A percentile compares a stretch with the other conserved stretches of the same genome.
These are phyloP conservation scores for Aureobasidium sp. DNA, from an alignment of 2,329 filamentous ascomycete genomes.

Conservation along the genomic window DNA sequence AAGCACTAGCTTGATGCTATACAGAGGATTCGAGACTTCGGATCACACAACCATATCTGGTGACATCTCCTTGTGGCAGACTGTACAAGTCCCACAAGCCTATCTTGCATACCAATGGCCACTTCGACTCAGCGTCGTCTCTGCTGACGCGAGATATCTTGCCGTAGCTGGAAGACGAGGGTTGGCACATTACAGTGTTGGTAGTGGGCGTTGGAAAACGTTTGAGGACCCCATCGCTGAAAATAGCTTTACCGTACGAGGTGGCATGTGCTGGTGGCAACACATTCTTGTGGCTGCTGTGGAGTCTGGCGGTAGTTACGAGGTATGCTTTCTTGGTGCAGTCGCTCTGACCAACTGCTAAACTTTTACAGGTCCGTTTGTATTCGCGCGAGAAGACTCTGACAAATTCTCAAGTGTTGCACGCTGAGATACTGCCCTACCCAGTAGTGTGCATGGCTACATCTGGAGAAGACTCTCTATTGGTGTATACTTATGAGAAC, in stretches of 20 bases:
- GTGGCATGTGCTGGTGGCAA: constrained; percentile 98
- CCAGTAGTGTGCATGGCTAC: constrained; percentile 85
- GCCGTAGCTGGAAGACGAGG: constrained; percentile 92
- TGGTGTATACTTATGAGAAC: constrained; percentile 97
- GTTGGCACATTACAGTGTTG: constrained; percentile 89
- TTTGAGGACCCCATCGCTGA: constrained; percentile 76
- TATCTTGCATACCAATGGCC: constrained; percentile 94
- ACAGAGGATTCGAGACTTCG: constrained; percentile 84
- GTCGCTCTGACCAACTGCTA: background rate
- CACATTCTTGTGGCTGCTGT: constrained; percentile 89
- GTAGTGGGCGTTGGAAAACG: constrained; percentile 90
- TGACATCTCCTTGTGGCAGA: constrained; percentile 92
- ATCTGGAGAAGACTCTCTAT: constrained; percentile 84
- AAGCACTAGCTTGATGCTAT: constrained; percentile 80
- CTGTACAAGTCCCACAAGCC: constrained; percentile 70
- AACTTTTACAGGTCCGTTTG: constrained; percentile 57
- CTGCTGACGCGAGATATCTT: constrained; percentile 85
- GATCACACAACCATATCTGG: constrained; percentile 87
- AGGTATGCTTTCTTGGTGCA: constrained; percentile 40
- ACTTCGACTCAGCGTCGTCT: constrained; percentile 77
- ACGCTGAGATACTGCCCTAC: constrained; percentile 68
- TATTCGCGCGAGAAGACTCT: constrained; percentile 81
- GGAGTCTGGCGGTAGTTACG: constrained; percentile 73
- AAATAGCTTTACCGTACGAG: constrained; percentile 83
- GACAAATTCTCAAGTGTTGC: constrained; percentile 63